Evolutionary conservation across 2,329 filamentous ascomycete genomes (phyloP), one percentile per base, ranked within the genome.

Genomic region (Lasiodiplodia theobromae): DNA sequence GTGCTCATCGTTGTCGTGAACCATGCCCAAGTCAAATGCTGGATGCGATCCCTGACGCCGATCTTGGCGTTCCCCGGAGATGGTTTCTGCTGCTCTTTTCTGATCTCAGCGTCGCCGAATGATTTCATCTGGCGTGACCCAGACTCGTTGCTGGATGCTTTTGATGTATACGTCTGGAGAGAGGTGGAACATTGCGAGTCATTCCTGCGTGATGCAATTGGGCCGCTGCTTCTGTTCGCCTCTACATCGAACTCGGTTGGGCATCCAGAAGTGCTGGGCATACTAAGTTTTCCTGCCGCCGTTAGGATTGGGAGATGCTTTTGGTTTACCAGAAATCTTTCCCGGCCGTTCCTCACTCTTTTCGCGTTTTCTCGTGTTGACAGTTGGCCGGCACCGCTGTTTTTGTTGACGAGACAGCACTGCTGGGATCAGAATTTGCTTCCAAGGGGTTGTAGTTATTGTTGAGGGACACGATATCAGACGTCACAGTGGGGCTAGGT

Each of bases 1-100:
- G 83, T 85, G 21, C 78, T 77, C 82, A 85, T 85, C 7, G 83
- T 82, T 64, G 81, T 73, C 0, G 82, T 83, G 71, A 82, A 84
- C 74, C 82, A 82, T 14, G 82, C 82, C 81, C 82, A 84, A 6
- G 83, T 84, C 71, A 83, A 84, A 71, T 82, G 76, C 37, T 72
- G 72, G 37, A 79, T 70, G 5, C 77, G 72, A 10, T 70, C 68
- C 10, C 73, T 71, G 53, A 76, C 38, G 10, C 64, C 38, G 52
- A 66, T 31, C 16, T 18, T 40, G 21, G 38, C 52, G 38, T 34
- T 54, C 38, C 25, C 58, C 5, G 11, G 25, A 5, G 58, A 37
- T 49, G 11, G 11, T 10, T n/a, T 34, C 28, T 49, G 58, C 40
- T 63, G 25, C 14, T 63, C 58, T 8, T 63, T 37, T 25, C n/a